Evolutionary conservation across 148 eudicot genomes (phyloP), one percentile per base, ranked within the genome.

Genomic region (Heliosperma pusillum): DNA sequence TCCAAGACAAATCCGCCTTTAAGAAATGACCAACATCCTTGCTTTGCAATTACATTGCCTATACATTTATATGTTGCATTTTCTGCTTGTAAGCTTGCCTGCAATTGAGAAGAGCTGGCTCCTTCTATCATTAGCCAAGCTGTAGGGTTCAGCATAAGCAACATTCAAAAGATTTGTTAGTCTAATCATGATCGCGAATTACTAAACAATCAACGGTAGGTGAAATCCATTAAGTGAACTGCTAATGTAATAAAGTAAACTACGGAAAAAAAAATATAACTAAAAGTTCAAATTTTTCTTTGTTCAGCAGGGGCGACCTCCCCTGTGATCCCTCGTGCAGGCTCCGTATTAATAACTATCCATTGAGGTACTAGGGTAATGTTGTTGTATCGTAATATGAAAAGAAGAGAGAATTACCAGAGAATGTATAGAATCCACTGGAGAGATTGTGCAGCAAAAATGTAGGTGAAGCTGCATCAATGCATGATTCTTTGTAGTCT

Each of bases 11-110:
- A 95, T 72, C 98, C 98, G 44, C 98, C 98, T 77, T 92, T 93
- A 64, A 93, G 88, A 77, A 93, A 93, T 20, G 98, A 92, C 97
- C 98, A 95, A 69, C 97, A 95, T 3, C 97, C 96, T 55, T 67
- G 68, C 67, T 79, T 85, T 13, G 97, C 95, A 7, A 84, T 53
- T 25, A 91, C 95, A 16, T 85, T 88, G 62, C 95, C 98, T 55
- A 89, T 81, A 74, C 98, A 91, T 15, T 68, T 77, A 52, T 76
- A 64, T 15, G 79, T 81, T 25, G 78, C 63, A 42, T 80, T 56
- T 17, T 83, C 84, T 42, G 85, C 72, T 68, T 40, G 73, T 71
- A 93, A 68, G 58, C 85, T 79, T 69, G 95, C 91, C 61, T 73
- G 75, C 77, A 93, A 71, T 40, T 80, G 66, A 33, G 89, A 80